phyloP scores from a whole-genome alignment of 805 yeast genomes.

The Debaryomyces castellii region DNA sequence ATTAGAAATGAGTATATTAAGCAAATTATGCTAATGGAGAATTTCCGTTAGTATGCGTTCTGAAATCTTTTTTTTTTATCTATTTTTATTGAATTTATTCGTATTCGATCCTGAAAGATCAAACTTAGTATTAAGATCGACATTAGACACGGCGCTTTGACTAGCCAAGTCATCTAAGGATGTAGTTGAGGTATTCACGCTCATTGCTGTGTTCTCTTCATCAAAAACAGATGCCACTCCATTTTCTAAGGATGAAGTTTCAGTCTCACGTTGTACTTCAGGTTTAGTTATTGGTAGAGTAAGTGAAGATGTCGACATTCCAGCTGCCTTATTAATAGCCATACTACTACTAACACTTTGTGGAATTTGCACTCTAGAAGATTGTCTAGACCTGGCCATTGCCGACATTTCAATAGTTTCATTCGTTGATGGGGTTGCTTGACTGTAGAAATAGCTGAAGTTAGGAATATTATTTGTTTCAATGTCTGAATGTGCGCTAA shows the following conservation, averaged over 20 bases:
- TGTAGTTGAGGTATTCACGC: slow-evolving; percentile 33
- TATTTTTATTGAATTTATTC: slow-evolving; percentile 1
- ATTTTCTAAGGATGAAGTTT: slow-evolving; percentile 23
- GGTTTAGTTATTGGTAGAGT: slow-evolving; percentile 7
- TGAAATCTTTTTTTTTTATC: neutral
- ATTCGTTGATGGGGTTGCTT: slow-evolving; percentile 4
- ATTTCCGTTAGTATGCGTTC: neutral
- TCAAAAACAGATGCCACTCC: slow-evolving; percentile 42
- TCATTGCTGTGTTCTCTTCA: slow-evolving; percentile 22
- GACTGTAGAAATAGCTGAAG: slow-evolving; percentile 3
- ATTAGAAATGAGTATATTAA: slow-evolving; percentile 4
- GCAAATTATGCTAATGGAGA: neutral
- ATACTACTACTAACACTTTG: neutral
- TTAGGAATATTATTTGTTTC: slow-evolving; percentile 4
- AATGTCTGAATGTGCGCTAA: slow-evolving; percentile 9
- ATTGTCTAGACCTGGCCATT: slow-evolving; percentile 28
- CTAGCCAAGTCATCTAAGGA: slow-evolving; percentile 30
- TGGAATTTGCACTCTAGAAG: slow-evolving; percentile 19
- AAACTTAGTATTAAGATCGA: neutral
- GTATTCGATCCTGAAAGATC: neutral
- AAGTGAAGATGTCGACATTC: slow-evolving; percentile 13
- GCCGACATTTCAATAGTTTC: slow-evolving; percentile 22
- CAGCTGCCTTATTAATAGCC: slow-evolving; percentile 9
- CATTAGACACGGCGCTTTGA: neutral
- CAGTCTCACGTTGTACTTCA: slow-evolving; percentile 14